A percentile compares a stretch with the other conserved stretches of the same genome.
phyloP scores from a whole-genome alignment of 768 basidiomycete species.

The Pholiota microspora region DNA sequence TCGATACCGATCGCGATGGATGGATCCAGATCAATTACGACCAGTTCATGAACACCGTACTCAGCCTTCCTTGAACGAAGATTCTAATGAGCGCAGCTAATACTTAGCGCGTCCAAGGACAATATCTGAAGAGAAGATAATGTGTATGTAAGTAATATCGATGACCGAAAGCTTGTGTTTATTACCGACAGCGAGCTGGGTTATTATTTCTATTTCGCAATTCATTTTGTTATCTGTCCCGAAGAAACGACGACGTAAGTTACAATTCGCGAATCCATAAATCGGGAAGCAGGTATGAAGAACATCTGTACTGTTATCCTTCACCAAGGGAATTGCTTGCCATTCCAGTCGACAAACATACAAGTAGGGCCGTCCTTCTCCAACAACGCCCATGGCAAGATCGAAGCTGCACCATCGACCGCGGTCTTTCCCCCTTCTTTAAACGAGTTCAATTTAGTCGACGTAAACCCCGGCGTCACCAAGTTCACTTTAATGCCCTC shows the following conservation, averaged over 20 bases:
- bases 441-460: conserved; percentile 40
- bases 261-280: neutral
- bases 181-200: neutral
- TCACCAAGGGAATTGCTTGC: conserved; percentile 34
- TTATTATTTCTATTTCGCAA: neutral
- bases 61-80: conserved; percentile 51
- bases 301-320: neutral
- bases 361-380: conserved; percentile 38
- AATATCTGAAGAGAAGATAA: neutral
- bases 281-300: neutral
- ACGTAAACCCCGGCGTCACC: conserved; percentile 58
- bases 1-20: conserved; percentile 67
- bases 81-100: neutral
- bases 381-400: conserved; percentile 37
- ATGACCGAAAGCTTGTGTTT: neutral
- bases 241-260: neutral
- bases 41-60: conserved; percentile 66
- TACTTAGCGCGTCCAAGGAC: neutral
- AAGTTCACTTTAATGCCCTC: conserved; percentile 60
- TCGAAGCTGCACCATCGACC: conserved; percentile 29
- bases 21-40: conserved; percentile 77
- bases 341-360: conserved; percentile 32
- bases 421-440: conserved; percentile 34
- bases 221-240: neutral
- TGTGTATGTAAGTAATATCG: conserved; percentile 1